Base-by-base conservation (phyloP, 192 early-diverging fungal genomes). In the Spizellomyces sp. region DNA sequence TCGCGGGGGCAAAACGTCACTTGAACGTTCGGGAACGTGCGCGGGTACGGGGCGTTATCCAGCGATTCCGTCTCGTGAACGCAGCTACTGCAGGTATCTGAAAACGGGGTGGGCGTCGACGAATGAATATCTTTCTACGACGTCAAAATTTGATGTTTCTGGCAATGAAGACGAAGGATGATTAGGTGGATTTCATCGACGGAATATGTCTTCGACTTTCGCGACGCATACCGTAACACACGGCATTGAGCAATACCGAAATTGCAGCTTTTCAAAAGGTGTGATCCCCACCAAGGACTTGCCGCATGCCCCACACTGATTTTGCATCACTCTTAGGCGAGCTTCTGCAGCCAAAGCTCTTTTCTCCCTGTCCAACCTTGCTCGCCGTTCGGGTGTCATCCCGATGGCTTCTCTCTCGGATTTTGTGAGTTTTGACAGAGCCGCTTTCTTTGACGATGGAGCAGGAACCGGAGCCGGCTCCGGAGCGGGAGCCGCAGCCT, bases 261-360 rank as follows among this genome's bases (percentile, higher is more conserved):
- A 90, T 73, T 88, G 82, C 69, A 87, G 87, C 81, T 91, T 90
- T 56, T 92, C 91, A 84, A 94, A 94, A 1, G 93, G 85, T 0
- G 80, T 75, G 21, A 84, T 9, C 0, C 80, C 83, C 41, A 77
- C 81, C 57, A 94, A 64, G 4, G 77, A 71, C 59, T 84, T 86
- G 7, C 84, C 87, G 75, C 93, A 94, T 14, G 81, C 79, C 9
- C 84, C 75, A 66, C 86, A 86, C 64, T 88, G 82, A 45, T 79
- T 82, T 62, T 85, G 62, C 76, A 77, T 43, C 47, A 75, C 57
- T 67, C 75, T 4, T 60, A 90, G 81, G 41, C 91, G 77, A 9
- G 88, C 86, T 70, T 94, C 93, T 4, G 91, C 91, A 4, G 93
- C 93, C 62, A 83, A 74, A 2, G 91, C 91, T 74, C 86, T 52